These are phyloP conservation scores for Thermomyces lanuginosus DNA, from an alignment of 2,329 filamentous ascomycete genomes.

Conservation along the genomic window DNA sequence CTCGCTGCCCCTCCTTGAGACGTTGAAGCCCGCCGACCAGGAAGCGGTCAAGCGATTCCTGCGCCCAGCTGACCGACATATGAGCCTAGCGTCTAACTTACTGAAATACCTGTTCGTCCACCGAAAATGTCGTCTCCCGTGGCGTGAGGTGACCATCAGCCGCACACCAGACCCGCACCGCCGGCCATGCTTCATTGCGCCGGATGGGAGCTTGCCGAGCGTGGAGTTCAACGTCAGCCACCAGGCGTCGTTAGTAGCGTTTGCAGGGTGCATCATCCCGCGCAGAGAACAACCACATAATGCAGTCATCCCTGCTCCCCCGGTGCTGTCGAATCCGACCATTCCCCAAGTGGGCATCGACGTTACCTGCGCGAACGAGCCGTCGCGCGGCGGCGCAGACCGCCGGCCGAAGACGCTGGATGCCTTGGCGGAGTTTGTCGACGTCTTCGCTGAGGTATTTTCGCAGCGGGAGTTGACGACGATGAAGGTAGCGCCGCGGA, in stretches of 20 bases:
- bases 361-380: slow-evolving; percentile 46
- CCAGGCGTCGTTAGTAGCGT: slow-evolving; percentile 44
- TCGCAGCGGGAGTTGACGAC: slow-evolving; percentile 37
- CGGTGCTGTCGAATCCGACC: slow-evolving; percentile 6
- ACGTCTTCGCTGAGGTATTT: slow-evolving; percentile 45
- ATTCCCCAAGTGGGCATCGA: slow-evolving; percentile 40
- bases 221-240: slow-evolving; percentile 51
- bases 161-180: slow-evolving; percentile 33
- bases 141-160: slow-evolving; percentile 39
- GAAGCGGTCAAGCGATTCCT: slow-evolving; percentile 34
- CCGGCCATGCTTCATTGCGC: slow-evolving; percentile 36
- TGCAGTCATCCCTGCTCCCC: slow-evolving; percentile 2
- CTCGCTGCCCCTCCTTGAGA: slow-evolving; percentile 24
- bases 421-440: slow-evolving; percentile 41
- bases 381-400: slow-evolving; percentile 26
- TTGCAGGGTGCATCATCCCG: slow-evolving; percentile 34
- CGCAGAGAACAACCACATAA: slow-evolving; percentile 1
- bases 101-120: slow-evolving; percentile 46
- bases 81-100: slow-evolving; percentile 44
- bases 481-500: slow-evolving; percentile 31
- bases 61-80: slow-evolving; percentile 40
- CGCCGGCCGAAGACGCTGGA: slow-evolving; percentile 32
- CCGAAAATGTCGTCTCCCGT: slow-evolving; percentile 38
- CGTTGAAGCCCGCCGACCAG: slow-evolving; percentile 33
- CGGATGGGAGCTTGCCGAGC: slow-evolving; percentile 7